Evolutionary conservation across 2,329 filamentous ascomycete genomes (phyloP).

Genomic region (Fusarium caatingaense): DNA sequence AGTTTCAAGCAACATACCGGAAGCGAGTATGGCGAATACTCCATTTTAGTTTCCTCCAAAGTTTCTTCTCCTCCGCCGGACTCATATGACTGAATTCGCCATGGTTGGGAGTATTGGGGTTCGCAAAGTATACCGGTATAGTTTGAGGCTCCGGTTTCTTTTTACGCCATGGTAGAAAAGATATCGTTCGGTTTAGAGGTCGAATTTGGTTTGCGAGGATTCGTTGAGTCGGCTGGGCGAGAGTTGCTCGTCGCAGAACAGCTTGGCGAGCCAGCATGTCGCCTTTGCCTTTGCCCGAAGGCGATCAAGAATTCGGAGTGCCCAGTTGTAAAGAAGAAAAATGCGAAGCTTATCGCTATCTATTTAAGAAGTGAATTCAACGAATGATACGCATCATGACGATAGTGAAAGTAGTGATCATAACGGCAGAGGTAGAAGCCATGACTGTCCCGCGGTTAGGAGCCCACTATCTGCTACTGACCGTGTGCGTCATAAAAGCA

Average conservation of each 20-base stretch:
- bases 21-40: slow-evolving; percentile 37
- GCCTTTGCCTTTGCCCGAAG: slow-evolving; percentile 5
- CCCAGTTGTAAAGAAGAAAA: neutral
- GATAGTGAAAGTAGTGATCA: slow-evolving; percentile 25
- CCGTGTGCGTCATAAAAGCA: neutral
- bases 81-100: neutral
- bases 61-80: slow-evolving; percentile 25
- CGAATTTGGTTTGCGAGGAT: slow-evolving; percentile 37
- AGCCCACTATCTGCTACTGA: neutral
- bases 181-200: slow-evolving; percentile 46
- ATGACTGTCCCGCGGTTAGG: slow-evolving; percentile 11
- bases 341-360: slow-evolving; percentile 9
- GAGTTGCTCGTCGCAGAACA: slow-evolving; percentile 39
- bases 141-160: slow-evolving; percentile 21
- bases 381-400: slow-evolving; percentile 36
- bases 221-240: slow-evolving; percentile 34
- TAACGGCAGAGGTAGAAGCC: slow-evolving; percentile 7
- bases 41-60: slow-evolving; percentile 39
- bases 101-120: neutral
- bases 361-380: slow-evolving; percentile 5
- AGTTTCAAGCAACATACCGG: slow-evolving; percentile 41
- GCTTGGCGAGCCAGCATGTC: slow-evolving; percentile 44
- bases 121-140: slow-evolving; percentile 52
- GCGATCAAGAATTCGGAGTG: neutral
- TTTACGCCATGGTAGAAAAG: slow-evolving; percentile 51